These are phyloP conservation scores for Calonectria hawksworthii DNA, from an alignment of 2,329 filamentous ascomycete species.

Conservation along the genomic window DNA sequence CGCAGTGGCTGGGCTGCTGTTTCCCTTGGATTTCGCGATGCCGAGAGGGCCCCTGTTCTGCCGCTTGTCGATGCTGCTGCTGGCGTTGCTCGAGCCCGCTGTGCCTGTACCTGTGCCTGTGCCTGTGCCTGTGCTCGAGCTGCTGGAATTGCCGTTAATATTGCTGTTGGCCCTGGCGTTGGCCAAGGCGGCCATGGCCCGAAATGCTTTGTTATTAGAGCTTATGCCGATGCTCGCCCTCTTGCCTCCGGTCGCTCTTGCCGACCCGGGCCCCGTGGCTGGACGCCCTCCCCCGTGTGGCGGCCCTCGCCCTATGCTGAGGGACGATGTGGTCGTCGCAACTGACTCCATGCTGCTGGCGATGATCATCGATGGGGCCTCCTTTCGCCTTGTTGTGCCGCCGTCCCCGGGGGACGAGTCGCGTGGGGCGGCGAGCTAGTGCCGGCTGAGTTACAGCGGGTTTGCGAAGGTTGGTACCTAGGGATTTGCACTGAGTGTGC, in stretches of 20 bases:
- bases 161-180: slow-evolving; percentile 8
- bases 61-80: slow-evolving; percentile 6
- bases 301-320: slow-evolving; percentile 7
- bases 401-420: neutral
- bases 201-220: slow-evolving; percentile 20
- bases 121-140: slow-evolving; percentile 6
- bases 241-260: slow-evolving; percentile 4
- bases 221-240: slow-evolving; percentile 14
- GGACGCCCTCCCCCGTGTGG: slow-evolving; percentile 5
- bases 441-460: slow-evolving; percentile 20
- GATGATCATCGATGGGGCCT: slow-evolving; percentile 13
- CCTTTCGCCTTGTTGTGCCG: slow-evolving; percentile 3
- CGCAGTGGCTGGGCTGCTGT: slow-evolving; percentile 8
- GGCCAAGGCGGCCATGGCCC: slow-evolving; percentile 16
- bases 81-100: neutral
- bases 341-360: slow-evolving; percentile 7
- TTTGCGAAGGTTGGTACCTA: slow-evolving; percentile 7
- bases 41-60: neutral
- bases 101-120: neutral
- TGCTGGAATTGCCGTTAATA: slow-evolving; percentile 8
- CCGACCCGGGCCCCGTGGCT: neutral
- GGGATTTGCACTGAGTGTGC: slow-evolving; percentile 12
- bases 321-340: neutral
- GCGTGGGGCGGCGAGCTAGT: slow-evolving; percentile 21
- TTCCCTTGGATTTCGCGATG: slow-evolving; percentile 16